These are phyloP conservation scores for Fraxinus velutina DNA, from an alignment of 305 asterid species.

Conservation along the genomic window DNA sequence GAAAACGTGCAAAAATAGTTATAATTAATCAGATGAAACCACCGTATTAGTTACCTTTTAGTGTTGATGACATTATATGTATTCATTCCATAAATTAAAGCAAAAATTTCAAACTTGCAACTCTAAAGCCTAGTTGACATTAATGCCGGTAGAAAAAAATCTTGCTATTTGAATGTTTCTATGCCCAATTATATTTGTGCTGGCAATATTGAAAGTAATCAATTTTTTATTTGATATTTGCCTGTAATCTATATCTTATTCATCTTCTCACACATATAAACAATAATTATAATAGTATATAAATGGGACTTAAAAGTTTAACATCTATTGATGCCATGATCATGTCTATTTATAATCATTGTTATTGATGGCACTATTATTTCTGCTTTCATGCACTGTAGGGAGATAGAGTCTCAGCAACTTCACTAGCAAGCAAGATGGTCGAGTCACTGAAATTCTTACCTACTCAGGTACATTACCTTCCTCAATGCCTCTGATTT, in stretches of 20 bases:
- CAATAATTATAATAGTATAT: background rate
- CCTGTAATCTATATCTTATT: background rate
- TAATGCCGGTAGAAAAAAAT: background rate
- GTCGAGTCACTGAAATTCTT: conserved; percentile 74
- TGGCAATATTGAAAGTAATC: background rate
- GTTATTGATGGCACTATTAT: conserved; percentile 15
- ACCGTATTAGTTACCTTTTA: background rate
- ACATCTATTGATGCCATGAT: background rate
- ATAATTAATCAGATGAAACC: background rate
- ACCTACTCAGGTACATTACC: conserved; percentile 61
- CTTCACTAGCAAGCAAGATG: conserved; percentile 79
- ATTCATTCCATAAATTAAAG: background rate
- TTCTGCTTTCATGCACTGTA: conserved; percentile 29
- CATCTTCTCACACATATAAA: background rate
- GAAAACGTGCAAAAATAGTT: background rate
- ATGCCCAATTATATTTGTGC: background rate
- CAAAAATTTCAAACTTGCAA: background rate
- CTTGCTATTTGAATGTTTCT: background rate
- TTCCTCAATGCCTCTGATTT: conserved; percentile 11
- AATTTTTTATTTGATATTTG: background rate
- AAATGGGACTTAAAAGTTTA: background rate
- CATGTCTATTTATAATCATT: background rate
- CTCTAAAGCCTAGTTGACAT: background rate
- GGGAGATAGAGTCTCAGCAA: conserved; percentile 73
- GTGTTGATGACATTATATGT: background rate